These are phyloP conservation scores for Nephelium lappaceum DNA, from an alignment of 345 rosid species.

Conservation along the genomic window DNA sequence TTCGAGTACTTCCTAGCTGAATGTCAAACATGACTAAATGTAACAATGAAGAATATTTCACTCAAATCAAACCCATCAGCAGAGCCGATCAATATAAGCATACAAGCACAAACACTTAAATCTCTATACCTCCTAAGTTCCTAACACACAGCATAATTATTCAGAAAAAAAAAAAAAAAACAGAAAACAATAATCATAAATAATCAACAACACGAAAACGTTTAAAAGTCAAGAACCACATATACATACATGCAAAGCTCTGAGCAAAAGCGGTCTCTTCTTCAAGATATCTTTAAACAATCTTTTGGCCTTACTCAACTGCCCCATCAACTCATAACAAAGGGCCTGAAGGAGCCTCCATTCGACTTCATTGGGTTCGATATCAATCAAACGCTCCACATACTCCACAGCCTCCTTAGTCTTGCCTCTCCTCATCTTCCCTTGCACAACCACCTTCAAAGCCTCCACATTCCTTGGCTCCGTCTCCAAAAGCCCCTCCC, in stretches of 20 bases:
- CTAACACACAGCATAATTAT: not conserved
- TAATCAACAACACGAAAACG: not conserved
- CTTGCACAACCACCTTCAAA: constrained; percentile 64
- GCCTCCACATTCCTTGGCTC: constrained; percentile 76
- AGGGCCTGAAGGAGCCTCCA: constrained; percentile 93
- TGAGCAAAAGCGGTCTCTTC: constrained; percentile 72
- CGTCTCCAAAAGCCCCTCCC: constrained; percentile 62
- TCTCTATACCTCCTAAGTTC: not conserved
- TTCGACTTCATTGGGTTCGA: constrained; percentile 74
- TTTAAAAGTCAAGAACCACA: constrained; percentile 22
- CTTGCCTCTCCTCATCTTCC: constrained; percentile 81
- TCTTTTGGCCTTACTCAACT: constrained; percentile 64
- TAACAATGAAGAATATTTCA: not conserved
- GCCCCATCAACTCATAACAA: constrained; percentile 79
- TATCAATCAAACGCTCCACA: constrained; percentile 62
- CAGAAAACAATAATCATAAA: not conserved
- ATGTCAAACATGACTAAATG: not conserved
- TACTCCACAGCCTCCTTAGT: constrained; percentile 61
- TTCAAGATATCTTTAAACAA: constrained; percentile 64
- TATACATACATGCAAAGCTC: constrained; percentile 78
- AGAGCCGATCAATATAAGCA: not conserved
- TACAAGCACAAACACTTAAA: not conserved
- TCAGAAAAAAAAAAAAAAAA: not conserved
- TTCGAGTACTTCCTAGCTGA: not conserved
- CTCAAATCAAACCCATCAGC: not conserved